Evolutionary conservation across 2,329 filamentous ascomycete genomes (phyloP).

Genomic region (Knufia petricola): DNA sequence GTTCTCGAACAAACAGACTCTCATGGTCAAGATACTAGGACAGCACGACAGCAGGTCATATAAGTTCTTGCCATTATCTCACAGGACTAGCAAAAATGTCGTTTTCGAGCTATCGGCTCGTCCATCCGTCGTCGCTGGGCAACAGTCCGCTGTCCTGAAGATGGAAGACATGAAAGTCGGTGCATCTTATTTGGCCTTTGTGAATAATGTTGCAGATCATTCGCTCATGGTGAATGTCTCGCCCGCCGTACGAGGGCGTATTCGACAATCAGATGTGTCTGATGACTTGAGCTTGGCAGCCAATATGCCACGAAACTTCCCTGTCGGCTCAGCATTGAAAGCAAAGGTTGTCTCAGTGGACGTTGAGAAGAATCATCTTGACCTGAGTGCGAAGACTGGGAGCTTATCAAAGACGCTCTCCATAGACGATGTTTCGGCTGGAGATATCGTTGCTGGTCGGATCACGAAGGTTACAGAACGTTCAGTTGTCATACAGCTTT

Average conservation of each 20-base stretch:
- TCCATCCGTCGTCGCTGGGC: conserved; percentile 45
- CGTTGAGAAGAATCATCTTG: conserved; percentile 61
- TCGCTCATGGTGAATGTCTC: conserved; percentile 86
- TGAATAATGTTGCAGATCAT: conserved; percentile 77
- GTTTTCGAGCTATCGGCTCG: conserved; percentile 84
- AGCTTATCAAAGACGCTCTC: conserved; percentile 48
- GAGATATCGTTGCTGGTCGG: conserved; percentile 71
- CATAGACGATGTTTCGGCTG: conserved; percentile 62
- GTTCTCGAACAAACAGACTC: conserved; percentile 60
- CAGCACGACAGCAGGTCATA: conserved; percentile 85
- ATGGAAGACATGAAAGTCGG: conserved; percentile 65
- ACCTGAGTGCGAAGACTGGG: conserved; percentile 68
- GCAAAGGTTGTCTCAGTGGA: conserved; percentile 71
- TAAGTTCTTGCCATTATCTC: conserved; percentile 81
- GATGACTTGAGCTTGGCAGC: conserved; percentile 73
- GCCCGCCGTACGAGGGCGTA: conserved; percentile 74
- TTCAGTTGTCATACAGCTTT: conserved; percentile 75
- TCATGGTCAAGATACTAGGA: conserved; percentile 70
- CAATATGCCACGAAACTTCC: conserved; percentile 70
- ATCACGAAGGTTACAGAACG: conserved; percentile 80
- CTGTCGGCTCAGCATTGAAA: conserved; percentile 76
- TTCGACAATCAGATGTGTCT: conserved; percentile 73
- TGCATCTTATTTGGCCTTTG: conserved; percentile 66
- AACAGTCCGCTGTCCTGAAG: conserved; percentile 54
- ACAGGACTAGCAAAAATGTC: conserved; percentile 65